Conservation (phyloP, 139 green algal species). For the Cymbomonas tetramitiformis region DNA sequence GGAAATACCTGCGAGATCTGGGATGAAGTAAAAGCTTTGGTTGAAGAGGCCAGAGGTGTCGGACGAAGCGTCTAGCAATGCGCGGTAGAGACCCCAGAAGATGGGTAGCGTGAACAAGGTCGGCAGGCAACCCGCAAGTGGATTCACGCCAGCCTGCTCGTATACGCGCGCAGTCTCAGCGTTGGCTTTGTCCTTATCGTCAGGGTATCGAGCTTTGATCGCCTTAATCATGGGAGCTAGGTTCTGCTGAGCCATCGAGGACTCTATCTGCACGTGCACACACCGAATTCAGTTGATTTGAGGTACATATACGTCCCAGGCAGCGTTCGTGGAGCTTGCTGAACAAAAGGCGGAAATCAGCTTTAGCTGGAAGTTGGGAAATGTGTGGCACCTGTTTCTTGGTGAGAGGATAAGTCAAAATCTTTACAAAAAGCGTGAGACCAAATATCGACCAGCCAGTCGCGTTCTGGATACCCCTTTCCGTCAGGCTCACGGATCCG, state of each 20-base stretch:
- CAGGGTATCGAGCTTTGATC: constrained; percentile 74
- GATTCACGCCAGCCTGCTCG: constrained; percentile 78
- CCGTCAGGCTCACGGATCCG: not conserved
- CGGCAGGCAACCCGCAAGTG: constrained; percentile 78
- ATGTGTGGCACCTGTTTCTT: constrained; percentile 72
- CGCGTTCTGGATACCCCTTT: constrained; percentile 45
- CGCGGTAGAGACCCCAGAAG: constrained; percentile 89
- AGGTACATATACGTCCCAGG: not conserved
- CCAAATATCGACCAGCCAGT: constrained; percentile 91
- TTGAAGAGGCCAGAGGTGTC: constrained; percentile 73
- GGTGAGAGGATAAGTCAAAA: constrained; percentile 75
- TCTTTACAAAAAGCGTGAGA: constrained; percentile 83
- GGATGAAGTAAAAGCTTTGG: constrained; percentile 87
- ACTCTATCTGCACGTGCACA: constrained; percentile 50
- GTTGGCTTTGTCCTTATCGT: constrained; percentile 46
- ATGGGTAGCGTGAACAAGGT: constrained; percentile 81
- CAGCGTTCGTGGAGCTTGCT: not conserved
- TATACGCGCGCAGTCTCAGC: constrained; percentile 87
- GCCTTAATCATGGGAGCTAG: constrained; percentile 84
- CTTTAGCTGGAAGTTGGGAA: not conserved
- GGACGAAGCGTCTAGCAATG: constrained; percentile 68
- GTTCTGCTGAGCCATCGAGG: constrained; percentile 73
- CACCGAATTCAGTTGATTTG: constrained; percentile 38
- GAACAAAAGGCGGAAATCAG: not conserved
- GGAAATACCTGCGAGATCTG: constrained; percentile 15